Evolutionary conservation across 371 early-diverging fungal species (phyloP), one percentile per base, ranked within the genome.

Genomic region (Nematocida sp.): DNA sequence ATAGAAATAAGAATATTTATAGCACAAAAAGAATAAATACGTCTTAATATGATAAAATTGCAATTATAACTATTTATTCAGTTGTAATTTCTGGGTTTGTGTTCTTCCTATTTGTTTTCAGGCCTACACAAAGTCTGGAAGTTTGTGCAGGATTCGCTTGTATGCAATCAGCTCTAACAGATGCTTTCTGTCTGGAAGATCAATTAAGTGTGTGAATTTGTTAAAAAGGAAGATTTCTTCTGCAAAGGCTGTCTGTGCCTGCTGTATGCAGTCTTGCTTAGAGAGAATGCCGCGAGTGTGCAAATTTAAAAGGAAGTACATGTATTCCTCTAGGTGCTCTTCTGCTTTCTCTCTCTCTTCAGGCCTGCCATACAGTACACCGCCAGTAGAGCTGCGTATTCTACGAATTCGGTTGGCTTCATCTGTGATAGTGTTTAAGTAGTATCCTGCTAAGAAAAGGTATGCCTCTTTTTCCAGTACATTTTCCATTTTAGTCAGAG

Each of bases 261-360:
- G 23, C 71, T 78, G 82, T 18, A 70, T 70, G 80, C 80, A 78
- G 44, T 71, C 61, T 40, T 78, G 71, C 60, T 78, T 78, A 33
- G 23, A 25, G 4, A 78, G 46, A 25, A 78, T 60, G 4, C 61
- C 60, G 6, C 80, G 55, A 1, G 62, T 42, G 62, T 69, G 52
- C 33, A 78, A 27, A 40, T 78, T 78, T 3, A 78, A 70, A 13
- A 78, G 72, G 71, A 78, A 70, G 71, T 78, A 78, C 23, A 78
- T 20, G 60, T 78, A 78, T 60, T 78, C 80, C 61, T 78, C 80
- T 60, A 78, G 62, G 55, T 78, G 80, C 71, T 78, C 80, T 25
- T 78, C 80, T 1, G 80, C 23, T 39, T 78, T 78, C 44, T 78
- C 80, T 57, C 80, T 5, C 66, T 78, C 80, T 45, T 78, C 80